Base-by-base conservation (phyloP, 1,139 yeast genomes). In the Nakaseomyces delphensis region DNA sequence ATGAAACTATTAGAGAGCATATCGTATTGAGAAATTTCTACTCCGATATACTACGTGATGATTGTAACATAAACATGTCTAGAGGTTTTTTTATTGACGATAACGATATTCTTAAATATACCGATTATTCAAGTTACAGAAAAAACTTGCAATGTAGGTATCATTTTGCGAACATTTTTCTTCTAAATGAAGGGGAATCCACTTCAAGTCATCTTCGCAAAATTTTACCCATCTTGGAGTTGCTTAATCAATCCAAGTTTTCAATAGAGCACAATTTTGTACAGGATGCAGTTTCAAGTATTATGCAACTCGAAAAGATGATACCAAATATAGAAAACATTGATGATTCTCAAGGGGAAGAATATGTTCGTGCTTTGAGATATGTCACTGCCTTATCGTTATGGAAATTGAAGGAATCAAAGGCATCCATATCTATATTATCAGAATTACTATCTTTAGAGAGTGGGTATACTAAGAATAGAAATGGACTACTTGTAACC, bases 331-430 rank as follows among this genome's bases (percentile, higher is more conserved):
- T 31, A 5, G 35, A 31, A 7, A 18, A 31, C n/a, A 13, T 19
- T 13, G 23, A 18, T 31, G 23, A 9, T 10, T 3, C 11, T 16
- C 7, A 4, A 4, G 9, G n/a, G 18, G 3, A 11, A 18, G n/a
- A 16, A 2, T 31, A 23, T 31, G 29, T 19, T 19, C 36, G 42
- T n/a, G 19, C 42, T n/a, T 39, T 40, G 13, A 38, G 40, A 3
- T 52, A 39, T 43, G 38, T 36, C 4, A 47, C 52, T 1, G 53
- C 60, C 0, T 39, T 20, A 9, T 48, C 59, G 1, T 36, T 55
- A 7, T 54, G 60, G 58, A 48, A 40, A 13, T 45, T 50, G 24
- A 45, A 43, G 3, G 57, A 56, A 29, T 41, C 35, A 8, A 54
- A 50, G 30, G 48, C 56, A 14, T 52, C 60, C 4, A 15, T 38